A percentile compares a stretch with the other conserved stretches of the same genome.
phyloP scores from a whole-genome alignment of 1,284 basidiomycete genomes.

The Sporisorium graminicola region DNA sequence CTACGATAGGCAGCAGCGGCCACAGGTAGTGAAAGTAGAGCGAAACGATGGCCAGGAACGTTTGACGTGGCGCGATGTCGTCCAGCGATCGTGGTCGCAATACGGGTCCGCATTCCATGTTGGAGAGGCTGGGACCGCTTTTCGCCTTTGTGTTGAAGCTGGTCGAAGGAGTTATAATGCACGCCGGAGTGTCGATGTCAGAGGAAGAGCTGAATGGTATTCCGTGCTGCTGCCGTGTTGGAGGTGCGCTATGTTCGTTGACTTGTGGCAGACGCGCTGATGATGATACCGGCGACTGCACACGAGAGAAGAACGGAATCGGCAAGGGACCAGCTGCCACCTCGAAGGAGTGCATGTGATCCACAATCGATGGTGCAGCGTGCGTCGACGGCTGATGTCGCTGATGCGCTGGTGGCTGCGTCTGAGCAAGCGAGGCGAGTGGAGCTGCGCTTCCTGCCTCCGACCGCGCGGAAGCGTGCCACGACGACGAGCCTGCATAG shows the following conservation, averaged over 20 bases:
- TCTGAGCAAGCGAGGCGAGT: constrained; percentile 13
- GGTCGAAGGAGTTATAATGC: background rate
- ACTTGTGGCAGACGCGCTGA: constrained; percentile 11
- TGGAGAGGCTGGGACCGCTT: constrained; percentile 15
- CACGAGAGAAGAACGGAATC: constrained; percentile 40
- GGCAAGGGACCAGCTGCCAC: constrained; percentile 29
- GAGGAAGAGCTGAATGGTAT: background rate
- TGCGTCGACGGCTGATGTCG: constrained; percentile 8
- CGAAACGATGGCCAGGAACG: constrained; percentile 49
- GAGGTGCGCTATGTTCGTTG: constrained; percentile 3
- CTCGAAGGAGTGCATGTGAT: constrained; percentile 28
- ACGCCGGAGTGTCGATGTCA: background rate
- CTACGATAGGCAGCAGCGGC: constrained; percentile 53
- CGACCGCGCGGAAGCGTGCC: constrained; percentile 23
- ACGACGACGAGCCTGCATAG: constrained; percentile 34
- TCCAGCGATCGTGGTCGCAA: constrained; percentile 53
- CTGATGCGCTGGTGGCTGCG: constrained; percentile 6
- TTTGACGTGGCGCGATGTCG: constrained; percentile 56
- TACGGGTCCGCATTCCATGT: constrained; percentile 42
- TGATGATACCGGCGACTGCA: constrained; percentile 26
- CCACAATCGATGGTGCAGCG: constrained; percentile 8
- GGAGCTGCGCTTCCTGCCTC: constrained; percentile 25
- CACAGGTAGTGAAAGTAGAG: constrained; percentile 59
- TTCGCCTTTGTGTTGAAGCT: constrained; percentile 13
- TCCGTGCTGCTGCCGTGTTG: background rate